These are phyloP conservation scores for Naematelia encephala DNA, from an alignment of 768 basidiomycete species.

Conservation along the genomic window DNA sequence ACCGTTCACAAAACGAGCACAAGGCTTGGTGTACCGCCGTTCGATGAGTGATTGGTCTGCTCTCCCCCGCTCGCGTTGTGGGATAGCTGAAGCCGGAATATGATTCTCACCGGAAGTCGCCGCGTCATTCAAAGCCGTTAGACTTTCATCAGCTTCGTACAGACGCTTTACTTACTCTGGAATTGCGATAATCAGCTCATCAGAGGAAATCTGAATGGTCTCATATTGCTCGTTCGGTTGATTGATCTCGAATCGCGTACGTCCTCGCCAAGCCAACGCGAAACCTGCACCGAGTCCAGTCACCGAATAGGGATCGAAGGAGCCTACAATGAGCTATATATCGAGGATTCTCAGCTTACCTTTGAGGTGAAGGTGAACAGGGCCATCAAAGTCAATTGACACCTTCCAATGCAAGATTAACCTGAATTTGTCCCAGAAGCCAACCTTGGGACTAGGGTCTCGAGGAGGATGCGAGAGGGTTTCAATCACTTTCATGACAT, in stretches of 20 bases:
- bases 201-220: conserved; percentile 74
- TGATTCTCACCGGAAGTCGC: conserved; percentile 42
- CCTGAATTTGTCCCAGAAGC: conserved; percentile 91
- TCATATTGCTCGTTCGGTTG: conserved; percentile 69
- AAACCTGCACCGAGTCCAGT: conserved; percentile 77
- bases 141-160: conserved; percentile 17
- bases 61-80: conserved; percentile 11
- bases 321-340: conserved; percentile 57
- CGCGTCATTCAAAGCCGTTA: conserved; percentile 43
- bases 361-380: conserved; percentile 80
- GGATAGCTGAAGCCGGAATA: background rate
- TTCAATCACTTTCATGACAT: conserved; percentile 77
- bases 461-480: conserved; percentile 70
- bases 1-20: conserved; percentile 78
- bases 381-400: conserved; percentile 60
- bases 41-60: conserved; percentile 26
- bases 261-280: conserved; percentile 76
- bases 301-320: conserved; percentile 72
- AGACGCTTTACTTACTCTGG: conserved; percentile 64
- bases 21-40: conserved; percentile 61
- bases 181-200: conserved; percentile 75
- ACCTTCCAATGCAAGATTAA: conserved; percentile 76
- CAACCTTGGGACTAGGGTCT: conserved; percentile 76
- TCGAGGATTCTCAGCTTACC: conserved; percentile 54
- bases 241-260: conserved; percentile 67